Evolutionary conservation across 2,329 filamentous ascomycete genomes (phyloP), one percentile per base, ranked within the genome.

Genomic region (Phyllosticta ampelicida): DNA sequence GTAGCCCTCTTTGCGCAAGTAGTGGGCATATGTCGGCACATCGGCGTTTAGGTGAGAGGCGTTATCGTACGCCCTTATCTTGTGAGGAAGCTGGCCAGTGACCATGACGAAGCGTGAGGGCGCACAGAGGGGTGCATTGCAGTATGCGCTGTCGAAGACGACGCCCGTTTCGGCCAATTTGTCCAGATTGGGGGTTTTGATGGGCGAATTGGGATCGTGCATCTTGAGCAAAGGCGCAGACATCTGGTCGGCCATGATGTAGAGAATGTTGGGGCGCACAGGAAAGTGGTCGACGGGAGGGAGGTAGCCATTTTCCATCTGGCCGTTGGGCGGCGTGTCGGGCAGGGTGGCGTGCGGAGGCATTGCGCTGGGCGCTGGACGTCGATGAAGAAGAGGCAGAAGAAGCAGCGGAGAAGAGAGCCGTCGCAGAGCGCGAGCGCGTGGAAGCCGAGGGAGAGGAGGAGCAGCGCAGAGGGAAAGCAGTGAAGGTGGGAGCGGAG

Each of bases 161-260:
- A 96, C 90, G 9, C 90, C 87, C 61, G 83, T 83, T 63, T 85
- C 82, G 1, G 91, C 90, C 62, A 96, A 80, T 55, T 84, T 82
- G 73, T 96, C 89, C 61, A 96, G 82, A 74, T 96, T 86, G 53
- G 91, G 91, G 0, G 91, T 96, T 74, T 90, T 89, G 79, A 96
- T 96, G 70, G 89, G 87, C 1, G 90, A 95, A 55, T 86, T 79
- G 51, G 85, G 81, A 73, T 96, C 91, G 78, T 96, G 90, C 77
- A 96, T 92, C 77, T 90, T 92, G 65, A 96, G 83, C 65, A 91
- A 81, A 18, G 91, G 91, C 26, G 91, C 91, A 18, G 91, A 88
- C 71, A 96, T 84, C 77, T 96, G 91, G 74, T 96, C 91, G 57
- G 91, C 91, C 90, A 96, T 96, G 76, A 96, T 95, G 78, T 94